A percentile compares a stretch with the other conserved stretches of the same genome.
phyloP scores from a whole-genome alignment of 1,139 yeast genomes.

The Debaryomyces sp. region DNA sequence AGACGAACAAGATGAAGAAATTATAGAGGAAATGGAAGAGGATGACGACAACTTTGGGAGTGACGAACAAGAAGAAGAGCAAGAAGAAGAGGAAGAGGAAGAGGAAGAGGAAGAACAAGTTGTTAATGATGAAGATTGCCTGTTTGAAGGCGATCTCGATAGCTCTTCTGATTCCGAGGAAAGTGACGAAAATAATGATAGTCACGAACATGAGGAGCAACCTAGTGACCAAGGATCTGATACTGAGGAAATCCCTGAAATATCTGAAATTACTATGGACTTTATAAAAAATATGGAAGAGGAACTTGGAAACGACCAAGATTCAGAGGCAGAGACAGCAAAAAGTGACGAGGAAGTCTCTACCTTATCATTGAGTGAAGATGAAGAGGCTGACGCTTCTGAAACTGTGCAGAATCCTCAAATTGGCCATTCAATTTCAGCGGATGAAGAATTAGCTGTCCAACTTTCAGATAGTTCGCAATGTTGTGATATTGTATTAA shows the following conservation, averaged over 20 bases:
- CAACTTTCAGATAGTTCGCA: slow-evolving; percentile 38
- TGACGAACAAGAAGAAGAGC: slow-evolving; percentile 27
- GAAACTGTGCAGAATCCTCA: background rate
- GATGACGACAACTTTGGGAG: background rate
- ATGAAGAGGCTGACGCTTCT: slow-evolving; percentile 16
- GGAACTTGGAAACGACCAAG: slow-evolving; percentile 22
- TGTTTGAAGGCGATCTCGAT: slow-evolving; percentile 23
- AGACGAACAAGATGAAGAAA: slow-evolving; percentile 23
- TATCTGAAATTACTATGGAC: slow-evolving; percentile 38
- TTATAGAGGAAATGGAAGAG: slow-evolving; percentile 17
- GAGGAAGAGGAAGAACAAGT: slow-evolving; percentile 12
- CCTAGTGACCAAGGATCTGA: slow-evolving; percentile 10
- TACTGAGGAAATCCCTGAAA: slow-evolving; percentile 15
- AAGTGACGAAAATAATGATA: slow-evolving; percentile 12
- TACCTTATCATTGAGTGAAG: slow-evolving; percentile 26
- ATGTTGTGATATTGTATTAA: slow-evolving; percentile 61
- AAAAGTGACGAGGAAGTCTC: slow-evolving; percentile 32
- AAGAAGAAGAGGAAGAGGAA: slow-evolving; percentile 16
- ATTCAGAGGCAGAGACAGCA: slow-evolving; percentile 34
- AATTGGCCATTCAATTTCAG: slow-evolving; percentile 3
- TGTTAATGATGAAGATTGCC: slow-evolving; percentile 23
- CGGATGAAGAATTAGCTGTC: slow-evolving; percentile 27
- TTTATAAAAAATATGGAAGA: slow-evolving; percentile 35
- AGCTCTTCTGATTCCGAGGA: slow-evolving; percentile 21
- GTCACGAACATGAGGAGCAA: slow-evolving; percentile 15